Evolutionary conservation across 2,329 filamentous ascomycete species (phyloP), one percentile per base, ranked within the genome.

Genomic region (Amylocarpus encephaloides): DNA sequence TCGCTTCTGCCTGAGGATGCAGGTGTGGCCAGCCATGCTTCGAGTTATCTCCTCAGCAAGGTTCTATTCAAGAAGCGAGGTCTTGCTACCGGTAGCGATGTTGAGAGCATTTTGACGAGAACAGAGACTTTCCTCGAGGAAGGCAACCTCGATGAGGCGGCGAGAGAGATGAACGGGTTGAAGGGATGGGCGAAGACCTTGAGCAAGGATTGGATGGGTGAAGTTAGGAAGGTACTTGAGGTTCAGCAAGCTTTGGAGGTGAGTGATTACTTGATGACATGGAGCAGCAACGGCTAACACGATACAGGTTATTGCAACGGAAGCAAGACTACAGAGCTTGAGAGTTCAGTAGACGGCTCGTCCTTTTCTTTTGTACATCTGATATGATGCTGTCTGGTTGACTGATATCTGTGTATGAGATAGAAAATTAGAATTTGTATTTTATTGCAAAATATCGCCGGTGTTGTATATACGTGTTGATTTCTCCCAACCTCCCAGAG

Each of bases 181-280:
- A 79, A 85, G 54, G 93, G 93, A 22, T 98, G 93, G 93, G 91
- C 92, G 43, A 95, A 93, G 77, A 92, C 91, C 36, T 72, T 98
- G 66, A 94, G 88, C 70, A 83, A 86, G 64, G 93, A 98, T 70
- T 98, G 93, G 93, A 71, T 98, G 60, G 79, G 78, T 46, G 93
- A 98, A 75, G 87, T 90, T 55, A 82, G 93, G 67, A 86, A 90
- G 72, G 88, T 95, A 58, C 75, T 98, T 64, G 93, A 98, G 73
- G 93, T 97, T 58, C 85, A 88, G 71, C 93, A 98, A 73, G 93
- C 93, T 64, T 77, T 98, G 63, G 93, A 98, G 70, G 93, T 95
- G 71, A 82, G 84, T 79, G n/a, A n/a, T 57, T 52, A 30, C 22
- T 48, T 56, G n/a, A 16, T 34, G 19, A 33, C 19, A 16, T 42